Percentiles rank a stretch among this genome's conserved stretches.
Conservation (phyloP, 192 early-diverging fungal species). For the Spinellus fusiger region DNA sequence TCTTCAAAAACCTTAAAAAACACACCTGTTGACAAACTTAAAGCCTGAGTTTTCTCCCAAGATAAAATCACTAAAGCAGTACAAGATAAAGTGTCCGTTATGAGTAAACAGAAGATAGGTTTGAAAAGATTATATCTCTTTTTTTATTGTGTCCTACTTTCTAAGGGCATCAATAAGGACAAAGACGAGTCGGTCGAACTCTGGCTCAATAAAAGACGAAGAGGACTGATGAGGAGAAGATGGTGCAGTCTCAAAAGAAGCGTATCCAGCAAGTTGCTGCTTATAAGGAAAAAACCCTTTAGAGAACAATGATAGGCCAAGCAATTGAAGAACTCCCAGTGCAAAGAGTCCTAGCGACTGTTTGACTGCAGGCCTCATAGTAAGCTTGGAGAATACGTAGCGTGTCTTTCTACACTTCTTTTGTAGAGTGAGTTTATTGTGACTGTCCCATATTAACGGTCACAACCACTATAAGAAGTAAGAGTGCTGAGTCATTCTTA, state of each 20-base stretch:
- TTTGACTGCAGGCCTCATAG: neutral
- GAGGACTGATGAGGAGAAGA: neutral
- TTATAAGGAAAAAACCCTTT: conserved; percentile 82
- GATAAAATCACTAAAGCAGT: conserved; percentile 63
- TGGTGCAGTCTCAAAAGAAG: conserved; percentile 35
- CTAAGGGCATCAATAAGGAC: conserved; percentile 72
- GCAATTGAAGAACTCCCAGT: conserved; percentile 43
- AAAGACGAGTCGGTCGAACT: conserved; percentile 55
- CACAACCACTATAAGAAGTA: too few species aligned
- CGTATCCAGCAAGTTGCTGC: conserved; percentile 55
- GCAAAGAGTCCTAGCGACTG: neutral
- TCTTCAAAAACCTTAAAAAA: neutral
- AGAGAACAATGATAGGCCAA: conserved; percentile 57
- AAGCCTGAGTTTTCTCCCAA: conserved; percentile 60
- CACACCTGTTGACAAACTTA: conserved; percentile 52
- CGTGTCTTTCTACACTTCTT: too few species aligned
- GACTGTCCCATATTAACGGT: too few species aligned
- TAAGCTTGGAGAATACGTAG: too few species aligned
- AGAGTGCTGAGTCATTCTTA: too few species aligned
- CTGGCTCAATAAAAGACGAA: conserved; percentile 15
- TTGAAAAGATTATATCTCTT: neutral
- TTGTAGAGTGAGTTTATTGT: too few species aligned
- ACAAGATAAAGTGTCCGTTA: neutral
- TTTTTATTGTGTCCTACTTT: too few species aligned
- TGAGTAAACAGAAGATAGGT: neutral